Percentiles rank a stretch among this genome's conserved stretches.
phyloP scores from a whole-genome alignment of 1,139 yeast genomes.

The Kodamaea suecica region DNA sequence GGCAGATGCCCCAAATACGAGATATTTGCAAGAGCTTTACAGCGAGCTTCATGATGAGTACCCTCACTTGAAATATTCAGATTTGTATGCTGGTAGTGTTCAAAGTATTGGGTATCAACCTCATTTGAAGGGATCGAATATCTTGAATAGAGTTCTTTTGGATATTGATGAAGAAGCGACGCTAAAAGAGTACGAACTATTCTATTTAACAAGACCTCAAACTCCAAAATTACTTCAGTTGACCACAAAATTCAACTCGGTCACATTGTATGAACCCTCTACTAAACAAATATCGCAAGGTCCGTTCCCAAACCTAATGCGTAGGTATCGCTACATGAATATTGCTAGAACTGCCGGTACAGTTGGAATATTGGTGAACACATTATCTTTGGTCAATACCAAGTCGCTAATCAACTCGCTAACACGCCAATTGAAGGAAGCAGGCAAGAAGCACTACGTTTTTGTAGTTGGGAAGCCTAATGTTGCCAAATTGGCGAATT shows the following conservation, averaged over 20 bases:
- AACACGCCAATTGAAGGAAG: slow-evolving; percentile 56
- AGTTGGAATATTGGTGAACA: slow-evolving; percentile 85
- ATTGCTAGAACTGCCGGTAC: slow-evolving; percentile 89
- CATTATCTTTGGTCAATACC: slow-evolving; percentile 75
- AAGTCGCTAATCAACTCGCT: slow-evolving; percentile 59
- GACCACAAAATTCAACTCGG: slow-evolving; percentile 61
- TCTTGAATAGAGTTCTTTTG: slow-evolving; percentile 27
- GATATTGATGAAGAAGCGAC: slow-evolving; percentile 16
- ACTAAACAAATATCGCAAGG: slow-evolving; percentile 37
- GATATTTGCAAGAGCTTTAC: slow-evolving; percentile 31
- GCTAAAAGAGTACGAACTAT: slow-evolving; percentile 46
- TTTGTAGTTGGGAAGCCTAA: slow-evolving; percentile 99
- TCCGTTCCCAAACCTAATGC: slow-evolving; percentile 75
- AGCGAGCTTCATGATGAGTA: slow-evolving; percentile 33
- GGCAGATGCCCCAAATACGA: slow-evolving; percentile 65
- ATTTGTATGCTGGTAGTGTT: slow-evolving; percentile 36
- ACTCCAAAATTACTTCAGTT: slow-evolving; percentile 75
- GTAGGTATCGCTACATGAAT: slow-evolving; percentile 82
- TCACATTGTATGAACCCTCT: slow-evolving; percentile 48
- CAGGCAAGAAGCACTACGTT: slow-evolving; percentile 87
- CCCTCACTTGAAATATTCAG: slow-evolving; percentile 47
- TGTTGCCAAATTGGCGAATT: slow-evolving; percentile 93
- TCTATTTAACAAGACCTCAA: slow-evolving; percentile 73
- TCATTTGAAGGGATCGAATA: slow-evolving; percentile 3
- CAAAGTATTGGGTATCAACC: slow-evolving; percentile 43